Evolutionary conservation across 2,329 filamentous ascomycete species (phyloP), one percentile per base, ranked within the genome.

Genomic region (Diaporthe ilicicola): DNA sequence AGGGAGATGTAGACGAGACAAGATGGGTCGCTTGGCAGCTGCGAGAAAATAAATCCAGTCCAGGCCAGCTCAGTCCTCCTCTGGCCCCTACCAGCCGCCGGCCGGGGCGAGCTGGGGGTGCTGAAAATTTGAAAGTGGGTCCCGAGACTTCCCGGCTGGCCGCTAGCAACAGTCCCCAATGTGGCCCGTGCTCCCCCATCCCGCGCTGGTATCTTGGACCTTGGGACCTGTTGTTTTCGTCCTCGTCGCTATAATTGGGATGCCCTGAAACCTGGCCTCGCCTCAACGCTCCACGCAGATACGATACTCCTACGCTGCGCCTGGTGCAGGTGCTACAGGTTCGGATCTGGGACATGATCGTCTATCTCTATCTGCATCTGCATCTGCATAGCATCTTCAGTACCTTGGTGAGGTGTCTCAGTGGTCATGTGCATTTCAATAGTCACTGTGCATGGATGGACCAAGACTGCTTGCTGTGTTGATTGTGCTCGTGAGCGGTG

Each of bases 41-140:
- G 81, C 84, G 86, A 84, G 83, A 88, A 86, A 64, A 64, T 64
- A 64, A 64, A 64, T 64, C 44, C 59, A 64, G 59, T 50, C 44
- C 59, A 50, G 59, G 59, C 59, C 59, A 64, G 59, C 44, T 64
- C 59, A 62, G 59, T 62, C 59, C 42, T 64, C 50, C 51, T 44
- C n/a, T 55, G 19, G 59, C 59, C 59, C 32, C 27, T 62, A 44
- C 59, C 59, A 62, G 42, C 42, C 29, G 59, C 59, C 42, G 42
- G 42, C 59, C 19, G 42, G 56, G 59, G 42, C 42, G 59, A 48
- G 59, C 59, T 62, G 59, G 59, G 51, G 59, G 27, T 54, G 59
- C 42, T 70, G 50, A 46, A 61, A 34, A 55, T 56, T 64, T 64
- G 59, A 64, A 64, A 64, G 59, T 64, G 59, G 59, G 59, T 64